phyloP scores from a whole-genome alignment of 805 yeast genomes.

The Lachancea fermentati region DNA sequence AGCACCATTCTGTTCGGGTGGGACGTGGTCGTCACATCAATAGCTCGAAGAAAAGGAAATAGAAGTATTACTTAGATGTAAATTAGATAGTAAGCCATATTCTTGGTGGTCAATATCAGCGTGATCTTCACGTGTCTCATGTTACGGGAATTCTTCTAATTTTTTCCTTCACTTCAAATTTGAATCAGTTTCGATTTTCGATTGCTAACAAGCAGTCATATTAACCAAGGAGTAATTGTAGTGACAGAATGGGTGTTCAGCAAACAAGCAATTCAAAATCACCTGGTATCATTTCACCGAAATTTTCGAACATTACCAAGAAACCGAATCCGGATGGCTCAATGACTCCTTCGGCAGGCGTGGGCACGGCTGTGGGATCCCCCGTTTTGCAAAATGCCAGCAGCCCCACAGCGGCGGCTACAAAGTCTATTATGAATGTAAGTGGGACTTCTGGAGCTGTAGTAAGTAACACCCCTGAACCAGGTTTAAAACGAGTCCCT shows the following conservation, averaged over 20 bases:
- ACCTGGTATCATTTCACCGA: slow-evolving; percentile 16
- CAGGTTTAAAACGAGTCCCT: slow-evolving; percentile 29
- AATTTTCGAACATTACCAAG: slow-evolving; percentile 15
- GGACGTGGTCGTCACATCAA: slow-evolving; percentile 83
- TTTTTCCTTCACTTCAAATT: not conserved
- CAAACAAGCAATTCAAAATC: slow-evolving; percentile 13
- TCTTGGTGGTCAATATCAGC: too few relatives aligned
- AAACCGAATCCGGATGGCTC: slow-evolving; percentile 20
- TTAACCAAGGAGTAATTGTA: not conserved
- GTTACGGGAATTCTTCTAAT: not conserved
- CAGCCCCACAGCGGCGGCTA: slow-evolving; percentile 23
- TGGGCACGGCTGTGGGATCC: slow-evolving; percentile 10
- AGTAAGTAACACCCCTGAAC: slow-evolving; percentile 30
- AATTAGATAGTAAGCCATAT: not conserved
- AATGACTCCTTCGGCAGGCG: slow-evolving; percentile 3
- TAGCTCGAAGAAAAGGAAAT: slow-evolving; percentile 41
- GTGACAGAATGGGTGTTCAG: slow-evolving; percentile 5
- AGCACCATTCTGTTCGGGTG: slow-evolving; percentile 63
- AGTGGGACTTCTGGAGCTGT: slow-evolving; percentile 33
- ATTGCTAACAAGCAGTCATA: not conserved
- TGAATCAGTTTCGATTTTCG: not conserved
- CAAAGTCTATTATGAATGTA: slow-evolving; percentile 31
- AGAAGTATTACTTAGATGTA: slow-evolving; percentile 1
- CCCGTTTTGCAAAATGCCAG: slow-evolving; percentile 17
- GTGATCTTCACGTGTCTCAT: not conserved